Evolutionary conservation across 257 asterid species (phyloP).

Genomic region (Solanum chiquidenum): DNA sequence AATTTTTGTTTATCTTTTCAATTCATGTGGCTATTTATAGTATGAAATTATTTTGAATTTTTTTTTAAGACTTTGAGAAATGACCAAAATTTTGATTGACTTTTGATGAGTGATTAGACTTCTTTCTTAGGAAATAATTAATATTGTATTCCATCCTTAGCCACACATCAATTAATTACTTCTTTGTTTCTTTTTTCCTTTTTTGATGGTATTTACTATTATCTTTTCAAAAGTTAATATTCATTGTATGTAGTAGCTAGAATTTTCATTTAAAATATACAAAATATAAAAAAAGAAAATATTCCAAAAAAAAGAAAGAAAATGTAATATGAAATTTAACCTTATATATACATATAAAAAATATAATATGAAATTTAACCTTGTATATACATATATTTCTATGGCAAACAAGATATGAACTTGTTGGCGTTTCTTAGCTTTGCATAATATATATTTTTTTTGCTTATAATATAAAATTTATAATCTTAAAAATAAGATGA

Average conservation of each 20-base stretch:
- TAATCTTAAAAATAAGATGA: not conserved
- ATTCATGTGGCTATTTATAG: slow-evolving; percentile 42
- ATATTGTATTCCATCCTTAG: slow-evolving; percentile 7
- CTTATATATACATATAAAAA: no score
- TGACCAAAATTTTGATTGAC: slow-evolving; percentile 57
- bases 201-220: not conserved
- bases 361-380: no score
- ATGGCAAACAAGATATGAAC: not conserved
- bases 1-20: slow-evolving; percentile 15
- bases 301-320: not conserved
- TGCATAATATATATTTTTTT: not conserved
- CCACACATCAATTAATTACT: slow-evolving; percentile 7
- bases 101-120: slow-evolving; percentile 39
- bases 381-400: no score
- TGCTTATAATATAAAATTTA: not conserved
- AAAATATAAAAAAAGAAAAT: not conserved
- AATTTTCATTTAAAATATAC: not conserved
- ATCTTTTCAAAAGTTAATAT: not conserved
- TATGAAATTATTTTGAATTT: not conserved
- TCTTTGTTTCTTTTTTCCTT: not conserved
- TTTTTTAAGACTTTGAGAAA: slow-evolving; percentile 1
- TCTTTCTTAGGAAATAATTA: slow-evolving; percentile 26
- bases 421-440: accelerated
- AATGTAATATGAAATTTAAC: not conserved
- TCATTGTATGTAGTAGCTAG: not conserved